phyloP scores from a whole-genome alignment of 2,329 filamentous ascomycete species.

The Biscogniauxia sp. region DNA sequence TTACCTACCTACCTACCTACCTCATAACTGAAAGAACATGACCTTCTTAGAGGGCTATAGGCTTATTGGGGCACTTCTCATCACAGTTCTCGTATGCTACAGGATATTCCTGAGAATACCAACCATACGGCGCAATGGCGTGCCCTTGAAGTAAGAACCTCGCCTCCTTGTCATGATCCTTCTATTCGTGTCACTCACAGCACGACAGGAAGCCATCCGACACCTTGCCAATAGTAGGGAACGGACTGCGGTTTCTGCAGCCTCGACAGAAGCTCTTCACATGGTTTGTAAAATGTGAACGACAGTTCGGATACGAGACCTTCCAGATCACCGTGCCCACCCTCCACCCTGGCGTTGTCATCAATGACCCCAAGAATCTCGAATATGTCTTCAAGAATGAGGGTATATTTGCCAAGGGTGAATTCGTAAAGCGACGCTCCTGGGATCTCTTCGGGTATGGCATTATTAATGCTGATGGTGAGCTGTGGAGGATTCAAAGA shows the following conservation, averaged over 20 bases:
- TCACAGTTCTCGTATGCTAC: conserved; percentile 22
- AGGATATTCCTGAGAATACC: conserved; percentile 23
- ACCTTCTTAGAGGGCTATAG: conserved; percentile 19
- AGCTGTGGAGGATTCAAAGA: conserved; percentile 61
- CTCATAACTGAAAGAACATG: conserved; percentile 11
- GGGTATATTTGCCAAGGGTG: conserved; percentile 58
- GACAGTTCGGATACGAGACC: conserved; percentile 56
- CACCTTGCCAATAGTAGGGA: conserved; percentile 55
- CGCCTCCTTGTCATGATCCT: conserved; percentile 3
- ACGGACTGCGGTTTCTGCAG: conserved; percentile 60
- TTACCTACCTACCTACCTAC: too few species aligned
- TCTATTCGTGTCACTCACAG: background rate
- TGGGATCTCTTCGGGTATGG: conserved; percentile 64
- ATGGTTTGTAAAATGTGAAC: conserved; percentile 62
- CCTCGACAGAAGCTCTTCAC: conserved; percentile 58
- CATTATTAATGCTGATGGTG: conserved; percentile 66
- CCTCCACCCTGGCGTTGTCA: conserved; percentile 60
- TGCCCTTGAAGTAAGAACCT: conserved; percentile 30
- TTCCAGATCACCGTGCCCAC: conserved; percentile 62
- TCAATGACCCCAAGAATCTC: conserved; percentile 60
- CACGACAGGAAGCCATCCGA: conserved; percentile 45
- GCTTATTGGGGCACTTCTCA: conserved; percentile 17
- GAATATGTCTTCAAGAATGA: conserved; percentile 63
- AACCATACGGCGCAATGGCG: conserved; percentile 29
- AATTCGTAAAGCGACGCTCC: conserved; percentile 58